Evolutionary conservation across 164 flowering plant species (phyloP).

Genomic region (Nymphaea thermarum): DNA sequence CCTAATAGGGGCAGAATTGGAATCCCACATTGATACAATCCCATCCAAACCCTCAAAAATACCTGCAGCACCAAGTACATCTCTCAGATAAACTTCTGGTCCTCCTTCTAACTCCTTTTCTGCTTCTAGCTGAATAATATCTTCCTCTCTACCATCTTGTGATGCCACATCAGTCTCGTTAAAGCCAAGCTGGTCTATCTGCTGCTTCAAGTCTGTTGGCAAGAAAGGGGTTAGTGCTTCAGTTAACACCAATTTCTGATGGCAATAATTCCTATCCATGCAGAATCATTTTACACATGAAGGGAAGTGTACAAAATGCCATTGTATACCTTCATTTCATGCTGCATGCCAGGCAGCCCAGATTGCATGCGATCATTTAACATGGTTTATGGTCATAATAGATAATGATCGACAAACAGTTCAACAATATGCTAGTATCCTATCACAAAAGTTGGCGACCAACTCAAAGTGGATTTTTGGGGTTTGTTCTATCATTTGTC

Average conservation of each 20-base stretch:
- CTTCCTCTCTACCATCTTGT: too few species aligned
- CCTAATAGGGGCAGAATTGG: constrained; percentile 39
- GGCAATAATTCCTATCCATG: not conserved
- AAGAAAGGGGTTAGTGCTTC: not conserved
- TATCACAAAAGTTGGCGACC: too few species aligned
- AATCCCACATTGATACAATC: constrained; percentile 32
- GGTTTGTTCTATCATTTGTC: too few species aligned
- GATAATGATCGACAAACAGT: too few species aligned
- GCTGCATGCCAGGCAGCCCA: too few species aligned
- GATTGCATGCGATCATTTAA: too few species aligned
- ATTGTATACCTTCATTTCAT: too few species aligned
- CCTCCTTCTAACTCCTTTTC: constrained; percentile 33
- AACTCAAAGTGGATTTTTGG: too few species aligned
- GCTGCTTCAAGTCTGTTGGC: constrained; percentile 48
- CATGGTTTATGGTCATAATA: too few species aligned
- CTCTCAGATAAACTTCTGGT: constrained; percentile 50
- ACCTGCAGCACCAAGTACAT: constrained; percentile 73
- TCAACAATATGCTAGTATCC: too few species aligned
- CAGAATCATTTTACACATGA: too few species aligned
- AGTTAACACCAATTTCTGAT: not conserved
- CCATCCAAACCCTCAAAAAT: constrained; percentile 39
- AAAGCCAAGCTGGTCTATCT: constrained; percentile 48
- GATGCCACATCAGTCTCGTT: constrained; percentile 20
- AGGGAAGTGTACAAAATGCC: too few species aligned
- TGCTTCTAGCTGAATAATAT: not conserved